phyloP scores from a whole-genome alignment of 31 red algal species.

The Porphyra umbilicalis region DNA sequence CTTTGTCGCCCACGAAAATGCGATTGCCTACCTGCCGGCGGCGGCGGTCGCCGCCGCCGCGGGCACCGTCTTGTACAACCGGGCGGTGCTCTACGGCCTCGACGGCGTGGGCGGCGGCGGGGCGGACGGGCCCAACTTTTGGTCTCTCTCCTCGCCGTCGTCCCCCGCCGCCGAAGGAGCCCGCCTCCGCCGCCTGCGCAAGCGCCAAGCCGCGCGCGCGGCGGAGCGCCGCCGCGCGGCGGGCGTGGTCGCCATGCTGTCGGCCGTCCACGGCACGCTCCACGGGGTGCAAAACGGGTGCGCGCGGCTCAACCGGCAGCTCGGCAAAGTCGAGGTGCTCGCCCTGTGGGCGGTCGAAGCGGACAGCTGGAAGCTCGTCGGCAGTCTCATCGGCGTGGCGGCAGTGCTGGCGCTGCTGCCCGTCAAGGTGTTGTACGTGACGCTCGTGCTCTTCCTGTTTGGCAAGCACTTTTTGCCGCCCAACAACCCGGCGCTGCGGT shows the following conservation, averaged over 20 bases:
- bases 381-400: conserved; percentile 10
- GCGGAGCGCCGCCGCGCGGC: conserved; percentile 27
- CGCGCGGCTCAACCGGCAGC: conserved; percentile 31
- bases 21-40: conserved; percentile 52
- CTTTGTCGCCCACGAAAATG: conserved; percentile 25
- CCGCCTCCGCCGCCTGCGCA: conserved; percentile 40
- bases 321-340: conserved; percentile 68
- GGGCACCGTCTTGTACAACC: not conserved
- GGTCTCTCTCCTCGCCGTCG: conserved; percentile 31
- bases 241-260: conserved; percentile 40
- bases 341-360: conserved; percentile 61
- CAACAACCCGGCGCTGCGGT: conserved; percentile 27
- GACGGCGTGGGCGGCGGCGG: not conserved
- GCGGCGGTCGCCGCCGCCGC: conserved; percentile 24
- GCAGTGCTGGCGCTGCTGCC: conserved; percentile 31
- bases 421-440: conserved; percentile 20
- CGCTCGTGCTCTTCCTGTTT: conserved; percentile 44
- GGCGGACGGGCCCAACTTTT: not conserved
- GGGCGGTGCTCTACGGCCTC: not conserved
- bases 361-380: conserved; percentile 52
- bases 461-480: conserved; percentile 71
- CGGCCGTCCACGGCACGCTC: conserved; percentile 61
- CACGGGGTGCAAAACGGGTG: conserved; percentile 54
- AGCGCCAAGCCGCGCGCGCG: conserved; percentile 33
- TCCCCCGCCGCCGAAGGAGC: not conserved